These are phyloP conservation scores for Claviceps purpurea DNA, from an alignment of 2,329 filamentous ascomycete genomes.

Conservation along the genomic window DNA sequence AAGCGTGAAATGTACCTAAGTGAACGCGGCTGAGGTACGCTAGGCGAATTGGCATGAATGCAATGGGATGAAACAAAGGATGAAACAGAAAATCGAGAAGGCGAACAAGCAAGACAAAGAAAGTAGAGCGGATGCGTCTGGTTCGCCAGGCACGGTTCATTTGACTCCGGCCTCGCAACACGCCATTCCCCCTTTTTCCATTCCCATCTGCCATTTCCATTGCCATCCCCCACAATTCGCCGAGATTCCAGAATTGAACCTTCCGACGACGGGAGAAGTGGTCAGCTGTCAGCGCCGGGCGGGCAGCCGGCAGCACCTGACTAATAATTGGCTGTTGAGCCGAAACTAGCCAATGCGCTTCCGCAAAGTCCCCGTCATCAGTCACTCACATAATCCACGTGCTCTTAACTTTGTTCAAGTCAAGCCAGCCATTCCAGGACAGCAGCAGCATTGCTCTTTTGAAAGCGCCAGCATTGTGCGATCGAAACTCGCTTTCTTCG, in stretches of 20 bases:
- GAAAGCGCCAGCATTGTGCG: not conserved
- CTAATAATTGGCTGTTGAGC: conserved; percentile 1
- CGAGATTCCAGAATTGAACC: not conserved
- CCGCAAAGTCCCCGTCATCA: no score
- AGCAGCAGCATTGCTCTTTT: not conserved
- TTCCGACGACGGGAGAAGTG: not conserved
- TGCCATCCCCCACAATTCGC: not conserved
- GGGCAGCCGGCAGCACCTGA: not conserved
- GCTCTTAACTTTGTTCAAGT: no score
- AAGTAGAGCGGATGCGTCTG: not conserved
- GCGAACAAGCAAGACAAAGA: not conserved
- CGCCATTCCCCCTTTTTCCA: no score
- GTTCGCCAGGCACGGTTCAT: no score
- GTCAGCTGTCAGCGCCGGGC: not conserved
- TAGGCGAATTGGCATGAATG: not conserved
- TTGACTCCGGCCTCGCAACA: no score
- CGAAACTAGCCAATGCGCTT: not conserved
- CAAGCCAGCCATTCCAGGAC: no score
- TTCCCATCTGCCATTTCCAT: not conserved
- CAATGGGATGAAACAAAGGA: not conserved
- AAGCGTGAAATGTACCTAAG: not conserved
- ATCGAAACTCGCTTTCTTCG: not conserved
- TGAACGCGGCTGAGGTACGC: not conserved
- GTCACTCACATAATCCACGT: not conserved
- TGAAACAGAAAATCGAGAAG: not conserved